phyloP scores from a whole-genome alignment of 768 basidiomycete genomes.

The Naganishia randhawae region DNA sequence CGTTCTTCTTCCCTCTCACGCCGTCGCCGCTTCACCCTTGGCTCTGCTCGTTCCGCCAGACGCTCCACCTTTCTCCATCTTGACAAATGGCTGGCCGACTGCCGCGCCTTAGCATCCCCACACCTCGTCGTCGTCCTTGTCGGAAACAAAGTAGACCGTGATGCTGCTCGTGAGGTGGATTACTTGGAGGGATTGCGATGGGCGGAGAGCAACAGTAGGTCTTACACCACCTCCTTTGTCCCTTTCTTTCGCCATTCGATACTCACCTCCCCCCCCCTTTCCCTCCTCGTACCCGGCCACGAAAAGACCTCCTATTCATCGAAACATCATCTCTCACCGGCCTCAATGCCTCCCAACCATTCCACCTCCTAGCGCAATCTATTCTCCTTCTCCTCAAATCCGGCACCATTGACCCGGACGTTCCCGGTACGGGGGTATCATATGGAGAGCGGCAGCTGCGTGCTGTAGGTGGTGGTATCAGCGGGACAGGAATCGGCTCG shows the following conservation, averaged over 20 bases:
- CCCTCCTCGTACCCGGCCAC: background rate
- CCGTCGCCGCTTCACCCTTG: background rate
- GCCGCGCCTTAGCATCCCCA: slow-evolving; percentile 83
- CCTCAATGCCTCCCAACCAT: slow-evolving; percentile 87
- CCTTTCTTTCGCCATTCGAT: background rate
- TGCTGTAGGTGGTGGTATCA: slow-evolving; percentile 56
- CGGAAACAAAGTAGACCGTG: slow-evolving; percentile 91
- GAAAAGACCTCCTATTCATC: slow-evolving; percentile 80
- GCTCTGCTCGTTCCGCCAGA: slow-evolving; percentile 52
- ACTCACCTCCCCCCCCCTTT: too few relatives aligned
- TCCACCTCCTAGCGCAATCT: slow-evolving; percentile 73
- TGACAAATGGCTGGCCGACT: slow-evolving; percentile 86
- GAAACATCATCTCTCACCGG: slow-evolving; percentile 89
- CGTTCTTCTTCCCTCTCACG: background rate
- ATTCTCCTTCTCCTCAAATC: slow-evolving; percentile 88
- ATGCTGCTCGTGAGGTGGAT: slow-evolving; percentile 88
- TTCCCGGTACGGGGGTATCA: slow-evolving; percentile 88
- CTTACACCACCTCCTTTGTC: background rate
- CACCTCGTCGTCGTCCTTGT: slow-evolving; percentile 71
- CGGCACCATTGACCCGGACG: slow-evolving; percentile 84
- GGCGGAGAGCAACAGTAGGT: slow-evolving; percentile 87
- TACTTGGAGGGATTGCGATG: slow-evolving; percentile 91
- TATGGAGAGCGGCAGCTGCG: slow-evolving; percentile 91
- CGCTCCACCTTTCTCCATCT: slow-evolving; percentile 82
- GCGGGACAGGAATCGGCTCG: slow-evolving; percentile 66